Evolutionary conservation across 768 basidiomycete species (phyloP), one percentile per base, ranked within the genome.

Genomic region (Lactarius trivialis): DNA sequence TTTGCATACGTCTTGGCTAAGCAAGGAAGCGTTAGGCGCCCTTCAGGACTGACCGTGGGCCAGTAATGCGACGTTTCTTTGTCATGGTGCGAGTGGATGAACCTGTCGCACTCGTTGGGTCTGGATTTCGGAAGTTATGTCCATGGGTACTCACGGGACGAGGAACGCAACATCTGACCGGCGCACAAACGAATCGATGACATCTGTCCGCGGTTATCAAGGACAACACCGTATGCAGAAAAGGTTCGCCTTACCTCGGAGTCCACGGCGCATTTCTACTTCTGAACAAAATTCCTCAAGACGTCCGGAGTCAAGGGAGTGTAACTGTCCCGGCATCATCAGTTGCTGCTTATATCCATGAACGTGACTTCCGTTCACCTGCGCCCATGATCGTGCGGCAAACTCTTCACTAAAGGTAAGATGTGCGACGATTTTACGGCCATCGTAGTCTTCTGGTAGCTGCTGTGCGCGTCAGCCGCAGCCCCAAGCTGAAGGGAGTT

Each of bases 41-140:
- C 26, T 41, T 59, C 54, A n/a, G 36, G 32, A 45, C 24, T 60
- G 1, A 43, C 53, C 36, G 28, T 9, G 6, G 55, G 64, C 64
- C 64, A 65, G 34, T 51, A 24, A 4, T 2, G 34, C 17, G 58
- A 65, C 32, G 51, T 65, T 36, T 32, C 28, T 37, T 9, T 41
- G 24, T 65, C 64, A 26, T 65, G 60, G 53, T 65, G 64, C 34
- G 64, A 63, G 51, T 56, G 55, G 11, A 65, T 63, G 37, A 62
- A 65, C 50, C 64, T 65, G 51, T 28, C n/a, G 21, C 6, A 9
- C 2, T n/a, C 28, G 24, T 8, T 60, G 41, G 19, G 19, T 14
- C 19, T 30, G 6, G 21, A 32, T 15, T 14, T 33, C 21, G 21
- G 12, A 56, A 33, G 7, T 12, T 4, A 36, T 30, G 33, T 26